Evolutionary conservation across 2,329 filamentous ascomycete genomes (phyloP), one percentile per base, ranked within the genome.

Genomic region (Kalaharituber pfeilii): DNA sequence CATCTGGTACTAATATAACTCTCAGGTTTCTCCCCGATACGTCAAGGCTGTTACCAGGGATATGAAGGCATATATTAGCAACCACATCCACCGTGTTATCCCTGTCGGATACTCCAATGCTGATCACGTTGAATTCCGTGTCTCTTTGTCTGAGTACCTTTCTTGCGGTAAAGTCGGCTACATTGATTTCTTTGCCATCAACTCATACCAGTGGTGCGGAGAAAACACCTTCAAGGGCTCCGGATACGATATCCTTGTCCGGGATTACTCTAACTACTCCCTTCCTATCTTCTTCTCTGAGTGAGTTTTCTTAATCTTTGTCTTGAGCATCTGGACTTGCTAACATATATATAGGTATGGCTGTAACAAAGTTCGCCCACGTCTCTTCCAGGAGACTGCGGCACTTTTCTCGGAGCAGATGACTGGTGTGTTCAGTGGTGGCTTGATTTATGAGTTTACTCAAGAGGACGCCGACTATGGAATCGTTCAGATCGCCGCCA

Each of bases 241-340:
- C 2, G 75, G 76, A 30, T 86, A 81, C 66, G 70, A 81, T 60
- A 69, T 72, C 18, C 71, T 86, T 30, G 78, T 83, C 49, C 66
- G 70, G 1, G 77, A 80, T 66, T 86, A 89, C 72, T 69, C 73
- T 62, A 73, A 73, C 59, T 77, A 75, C 36, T 77, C 80, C 15
- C 75, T 87, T 33, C 84, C 84, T 28, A 74, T 88, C 63, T 89
- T 89, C 74, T 88, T 85, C 73, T 85, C 81, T 59, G 85, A 91
- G 66, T 82, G 75, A 51, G 26, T 36, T 9, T 1, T 22, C 36
- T 30, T 52, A 28, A 15, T 36, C 29, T 29, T 52, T 8, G 26
- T 6, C 25, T 13, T 36, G 27, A 29, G n/a, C 20, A 29, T 36
- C 28, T 25, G 25, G 25, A 49, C 13, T 36, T 9, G 9, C n/a